Evolutionary conservation across 73 alveolate genomes (phyloP).

Genomic region (Paramecium bursaria): DNA sequence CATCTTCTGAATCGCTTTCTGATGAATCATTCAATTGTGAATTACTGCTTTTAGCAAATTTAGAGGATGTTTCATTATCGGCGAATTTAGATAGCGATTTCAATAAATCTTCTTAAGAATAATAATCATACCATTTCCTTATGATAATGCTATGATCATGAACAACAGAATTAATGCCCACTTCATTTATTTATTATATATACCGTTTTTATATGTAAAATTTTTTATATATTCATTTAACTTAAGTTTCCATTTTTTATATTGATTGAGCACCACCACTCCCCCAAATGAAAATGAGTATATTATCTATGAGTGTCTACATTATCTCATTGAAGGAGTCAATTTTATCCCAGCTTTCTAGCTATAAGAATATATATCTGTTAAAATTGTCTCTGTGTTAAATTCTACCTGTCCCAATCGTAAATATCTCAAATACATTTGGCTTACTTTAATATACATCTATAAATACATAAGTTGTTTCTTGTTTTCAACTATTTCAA

Average conservation of each 20-base stretch:
- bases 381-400: conserved; percentile 12
- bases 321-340: not conserved
- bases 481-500: conserved; percentile 20
- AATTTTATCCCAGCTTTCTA: conserved; percentile 17
- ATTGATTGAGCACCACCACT: no score
- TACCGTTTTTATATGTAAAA: conserved; percentile 40
- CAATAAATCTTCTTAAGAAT: conserved; percentile 10
- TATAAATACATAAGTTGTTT: not conserved
- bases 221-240: no score
- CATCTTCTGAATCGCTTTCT: conserved; percentile 31
- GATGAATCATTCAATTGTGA: conserved; percentile 44
- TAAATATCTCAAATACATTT: conserved; percentile 26
- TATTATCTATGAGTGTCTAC: not conserved
- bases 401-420: not conserved
- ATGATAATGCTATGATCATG: conserved; percentile 1
- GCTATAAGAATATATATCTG: not conserved
- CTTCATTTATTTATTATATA: conserved; percentile 28
- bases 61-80: conserved; percentile 16
- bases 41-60: conserved; percentile 38
- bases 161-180: conserved; percentile 15
- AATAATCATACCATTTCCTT: conserved; percentile 1
- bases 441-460: not conserved
- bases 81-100: conserved; percentile 39
- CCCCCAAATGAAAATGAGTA: conserved; percentile 22
- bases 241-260: no score